Percentiles rank a stretch among this genome's conserved stretches.
Conservation (phyloP, 768 basidiomycete genomes). For the Agaricus blazei region DNA sequence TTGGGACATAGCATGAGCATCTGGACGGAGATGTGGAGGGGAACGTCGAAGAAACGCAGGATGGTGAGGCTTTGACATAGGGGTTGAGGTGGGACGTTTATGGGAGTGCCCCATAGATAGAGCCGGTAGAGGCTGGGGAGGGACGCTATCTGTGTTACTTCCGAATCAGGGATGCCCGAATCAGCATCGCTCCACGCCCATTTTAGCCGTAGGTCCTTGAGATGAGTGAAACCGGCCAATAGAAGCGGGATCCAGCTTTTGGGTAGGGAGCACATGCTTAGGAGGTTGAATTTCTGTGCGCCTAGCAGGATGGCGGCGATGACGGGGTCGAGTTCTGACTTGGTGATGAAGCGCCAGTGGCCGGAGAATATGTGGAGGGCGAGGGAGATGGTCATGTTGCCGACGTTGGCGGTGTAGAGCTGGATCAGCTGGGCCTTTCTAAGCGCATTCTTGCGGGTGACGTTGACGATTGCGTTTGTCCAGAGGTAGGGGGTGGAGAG, state of each 20-base stretch:
- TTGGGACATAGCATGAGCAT: not conserved
- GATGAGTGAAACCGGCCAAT: not conserved
- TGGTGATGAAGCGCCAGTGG: not conserved
- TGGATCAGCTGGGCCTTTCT: not conserved
- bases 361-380: not conserved
- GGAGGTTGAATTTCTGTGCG: not conserved
- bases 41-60: not conserved
- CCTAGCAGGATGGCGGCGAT: not conserved
- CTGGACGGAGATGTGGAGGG: not conserved
- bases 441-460: not conserved
- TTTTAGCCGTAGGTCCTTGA: not conserved
- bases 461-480: not conserved
- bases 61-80: not conserved
- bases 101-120: not conserved
- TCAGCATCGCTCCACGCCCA: not conserved
- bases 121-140: not conserved
- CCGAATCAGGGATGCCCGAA: not conserved
- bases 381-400: not conserved
- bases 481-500: not conserved
- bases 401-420: not conserved
- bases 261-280: not conserved
- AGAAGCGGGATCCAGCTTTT: not conserved
- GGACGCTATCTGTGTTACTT: not conserved
- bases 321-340: not conserved
- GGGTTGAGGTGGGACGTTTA: not conserved